Base-by-base conservation (phyloP, 176 grass and related monocot species). In the Rhynchospora breviuscula region DNA sequence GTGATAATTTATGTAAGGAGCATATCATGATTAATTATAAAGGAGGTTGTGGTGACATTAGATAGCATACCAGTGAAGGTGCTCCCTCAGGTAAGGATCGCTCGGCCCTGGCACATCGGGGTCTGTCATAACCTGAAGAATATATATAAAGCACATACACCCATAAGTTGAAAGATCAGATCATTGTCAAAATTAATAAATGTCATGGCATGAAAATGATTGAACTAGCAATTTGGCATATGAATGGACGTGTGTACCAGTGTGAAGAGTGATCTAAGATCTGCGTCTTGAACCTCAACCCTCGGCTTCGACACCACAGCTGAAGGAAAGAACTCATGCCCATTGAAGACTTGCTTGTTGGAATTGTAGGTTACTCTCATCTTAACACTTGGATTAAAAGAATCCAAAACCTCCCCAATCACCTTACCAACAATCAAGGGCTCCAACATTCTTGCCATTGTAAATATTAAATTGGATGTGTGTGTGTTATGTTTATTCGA, bases 91-190 rank as follows among this genome's bases (percentile, higher is more conserved):
- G 44, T 97, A 97, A 53, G 94, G 94, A 87, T 97, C 94, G 71
- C 94, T 97, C 73, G 94, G 94, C 33, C 94, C 94, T 47, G 94
- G 94, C n/a, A 97, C 94, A 49, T 97, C 94, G 63, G 94, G 94
- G 59, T 97, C 94, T 69, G 94, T 97, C 94, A 97, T 91, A 66
- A 97, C 82, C 94, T 97, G 88, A 85, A 88, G 29, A 59, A 83
- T 78, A 57, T 78, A 57, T 45, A 84, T 60, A 91, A 12, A 26
- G 69, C 15, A 14, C 10, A 59, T 6, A 19, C 35, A 40, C 2
- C 35, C 21, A 23, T 62, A 9, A 62, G 15, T 60, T 60, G 59
- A 33, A 33, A 78, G 51, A 57, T 78, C 51, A 78, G 23, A 57
- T 29, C 26, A 29, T 31, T 23, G 14, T 57, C 43, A 52, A 78